Base-by-base conservation (phyloP, 306 rosid genomes). In the Lathyrus oleraceus region DNA sequence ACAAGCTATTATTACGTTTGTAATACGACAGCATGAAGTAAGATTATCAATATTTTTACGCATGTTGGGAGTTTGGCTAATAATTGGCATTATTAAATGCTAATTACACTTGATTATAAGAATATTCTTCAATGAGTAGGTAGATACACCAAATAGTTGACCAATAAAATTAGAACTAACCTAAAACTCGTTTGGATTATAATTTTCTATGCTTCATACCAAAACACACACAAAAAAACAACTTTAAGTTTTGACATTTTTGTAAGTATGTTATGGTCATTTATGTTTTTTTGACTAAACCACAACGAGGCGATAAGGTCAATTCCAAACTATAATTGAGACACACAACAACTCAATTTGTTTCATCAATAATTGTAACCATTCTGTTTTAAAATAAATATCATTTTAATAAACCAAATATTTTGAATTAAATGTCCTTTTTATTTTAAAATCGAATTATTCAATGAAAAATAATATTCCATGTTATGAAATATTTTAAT, bases 91-190 rank as follows among this genome's bases (percentile, higher is more conserved):
- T 8, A 43, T 68, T 73, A 61, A 68, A 79, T 61, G 61, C 20
- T 48, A 47, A 58, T 65, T 47, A 14, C 65, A 58, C 59, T 65
- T 45, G 44, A 73, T 48, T 56, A 63, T 13, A 42, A 42, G 81
- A 69, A 80, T 76, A 65, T 81, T 72, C 81, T 45, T 69, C 23
- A 8, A 17, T 1, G 3, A 39, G 14, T 1, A 45, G 69, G 69
- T 61, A 39, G 69, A 77, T 20, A 25, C 51, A 71, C 49, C 61
- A 64, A 73, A 68, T 68, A 67, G 69, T 72, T 81, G 79, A 73
- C 82, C 36, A 47, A 1, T 15, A 9, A 36, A 54, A 65, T 36
- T 58, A 8, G 21, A 57, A 32, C 35, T 59, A 15, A 32, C 25
- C 27, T 56, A 56, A 56, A 11, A 0, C 4, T 17, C 35, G 2